A percentile compares a stretch with the other conserved stretches of the same genome.
Conservation (phyloP, 2,329 filamentous ascomycete genomes). For the Byssochlamys sp. region DNA sequence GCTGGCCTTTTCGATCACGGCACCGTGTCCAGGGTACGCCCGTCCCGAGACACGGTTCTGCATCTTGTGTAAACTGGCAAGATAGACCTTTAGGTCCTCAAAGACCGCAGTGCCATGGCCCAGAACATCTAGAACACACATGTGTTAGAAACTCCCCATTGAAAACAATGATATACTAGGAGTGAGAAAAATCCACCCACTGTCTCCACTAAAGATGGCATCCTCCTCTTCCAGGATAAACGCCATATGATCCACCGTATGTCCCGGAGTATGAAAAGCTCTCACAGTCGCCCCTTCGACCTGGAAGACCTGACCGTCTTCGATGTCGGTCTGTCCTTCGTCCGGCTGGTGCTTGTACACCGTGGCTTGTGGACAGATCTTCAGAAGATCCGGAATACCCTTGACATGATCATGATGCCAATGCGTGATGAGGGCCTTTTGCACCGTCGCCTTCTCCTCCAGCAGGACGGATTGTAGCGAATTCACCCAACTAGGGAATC, state of each 20-base stretch:
- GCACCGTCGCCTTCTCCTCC: conserved; percentile 58
- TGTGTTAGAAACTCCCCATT: background rate
- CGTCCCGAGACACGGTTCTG: conserved; percentile 47
- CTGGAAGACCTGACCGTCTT: conserved; percentile 45
- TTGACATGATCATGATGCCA: conserved; percentile 83
- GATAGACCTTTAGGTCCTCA: conserved; percentile 62
- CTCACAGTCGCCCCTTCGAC: conserved; percentile 51
- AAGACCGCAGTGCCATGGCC: conserved; percentile 82
- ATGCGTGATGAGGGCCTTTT: conserved; percentile 70
- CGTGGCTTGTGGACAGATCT: conserved; percentile 51
- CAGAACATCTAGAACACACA: conserved; percentile 50
- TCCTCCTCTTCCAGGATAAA: conserved; percentile 68
- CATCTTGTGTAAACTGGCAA: conserved; percentile 63
- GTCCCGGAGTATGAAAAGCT: conserved; percentile 61
- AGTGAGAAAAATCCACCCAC: conserved; percentile 18
- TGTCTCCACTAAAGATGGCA: conserved; percentile 81
- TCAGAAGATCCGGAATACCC: conserved; percentile 61
- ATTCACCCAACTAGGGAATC: conserved; percentile 61
- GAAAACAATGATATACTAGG: background rate
- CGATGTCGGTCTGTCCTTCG: conserved; percentile 43
- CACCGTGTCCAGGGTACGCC: conserved; percentile 82
- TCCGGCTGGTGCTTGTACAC: conserved; percentile 59
- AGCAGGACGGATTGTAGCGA: conserved; percentile 56
- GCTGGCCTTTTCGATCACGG: conserved; percentile 62
- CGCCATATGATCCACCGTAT: conserved; percentile 72